Percentiles rank a stretch among this genome's conserved stretches.
These are phyloP conservation scores for Beverwykella pulmonaria DNA, from an alignment of 495 filamentous ascomycete species.

Conservation along the genomic window DNA sequence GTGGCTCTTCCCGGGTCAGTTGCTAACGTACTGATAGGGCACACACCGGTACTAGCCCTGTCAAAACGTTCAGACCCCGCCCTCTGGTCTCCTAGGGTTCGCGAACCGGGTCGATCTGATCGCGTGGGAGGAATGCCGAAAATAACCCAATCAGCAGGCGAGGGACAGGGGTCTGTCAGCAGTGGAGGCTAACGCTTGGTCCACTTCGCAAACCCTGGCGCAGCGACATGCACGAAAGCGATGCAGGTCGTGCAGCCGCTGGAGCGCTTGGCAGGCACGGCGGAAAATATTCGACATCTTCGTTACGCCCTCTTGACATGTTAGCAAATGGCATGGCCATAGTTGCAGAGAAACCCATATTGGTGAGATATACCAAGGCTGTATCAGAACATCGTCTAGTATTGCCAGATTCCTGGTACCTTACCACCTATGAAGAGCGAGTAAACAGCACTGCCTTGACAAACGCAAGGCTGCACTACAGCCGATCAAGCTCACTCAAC, in stretches of 20 bases:
- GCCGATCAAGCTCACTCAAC: not conserved
- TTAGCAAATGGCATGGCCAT: too few relatives aligned
- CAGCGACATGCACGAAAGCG: constrained; percentile 2
- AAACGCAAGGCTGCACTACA: not conserved
- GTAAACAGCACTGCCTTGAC: not conserved
- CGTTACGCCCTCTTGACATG: not conserved
- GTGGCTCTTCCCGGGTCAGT: constrained; percentile 4
- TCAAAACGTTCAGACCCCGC: constrained; percentile 8
- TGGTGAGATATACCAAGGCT: too few relatives aligned
- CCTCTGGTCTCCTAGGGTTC: not conserved
- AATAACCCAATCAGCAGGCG: constrained; percentile 2
- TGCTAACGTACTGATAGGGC: constrained; percentile 5
- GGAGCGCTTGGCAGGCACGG: constrained; percentile 14
- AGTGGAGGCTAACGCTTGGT: constrained; percentile 3
- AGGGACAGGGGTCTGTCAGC: constrained; percentile 2
- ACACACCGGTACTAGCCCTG: constrained; percentile 16
- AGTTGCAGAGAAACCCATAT: too few relatives aligned
- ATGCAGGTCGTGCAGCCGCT: not conserved
- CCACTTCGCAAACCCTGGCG: constrained; percentile 27
- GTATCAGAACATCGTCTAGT: too few relatives aligned
- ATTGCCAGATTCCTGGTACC: too few relatives aligned
- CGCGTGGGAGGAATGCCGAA: not conserved
- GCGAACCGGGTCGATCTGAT: not conserved
- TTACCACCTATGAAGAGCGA: too few relatives aligned
- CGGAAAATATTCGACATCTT: not conserved